Evolutionary conservation across 202 grass and related monocot species (phyloP).

Genomic region (Dendrocalamus latiflorus): DNA sequence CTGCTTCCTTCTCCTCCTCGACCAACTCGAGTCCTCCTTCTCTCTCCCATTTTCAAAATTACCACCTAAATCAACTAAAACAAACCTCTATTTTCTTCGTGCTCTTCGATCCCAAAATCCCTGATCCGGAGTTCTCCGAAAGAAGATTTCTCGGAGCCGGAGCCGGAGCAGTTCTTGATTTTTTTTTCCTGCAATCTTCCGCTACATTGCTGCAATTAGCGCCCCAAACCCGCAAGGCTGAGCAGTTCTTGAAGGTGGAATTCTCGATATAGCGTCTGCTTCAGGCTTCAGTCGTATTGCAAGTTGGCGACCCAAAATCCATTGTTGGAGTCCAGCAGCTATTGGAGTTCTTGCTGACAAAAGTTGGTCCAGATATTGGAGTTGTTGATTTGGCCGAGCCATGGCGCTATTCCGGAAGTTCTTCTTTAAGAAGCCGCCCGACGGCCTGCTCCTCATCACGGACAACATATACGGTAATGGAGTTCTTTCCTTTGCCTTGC

Average conservation of each 20-base stretch:
- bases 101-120: neutral
- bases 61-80: neutral
- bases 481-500: too few species aligned
- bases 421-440: too few species aligned
- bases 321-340: neutral
- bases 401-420: too few species aligned
- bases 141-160: neutral
- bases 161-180: neutral
- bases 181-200: neutral
- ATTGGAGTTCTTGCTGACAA: neutral
- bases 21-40: constrained; percentile 6
- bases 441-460: too few species aligned
- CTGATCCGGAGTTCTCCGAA: neutral
- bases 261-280: too few species aligned
- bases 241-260: neutral
- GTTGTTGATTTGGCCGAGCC: too few species aligned
- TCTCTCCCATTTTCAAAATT: constrained; percentile 10
- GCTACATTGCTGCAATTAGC: neutral
- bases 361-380: too few species aligned
- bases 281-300: neutral
- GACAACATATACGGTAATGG: too few species aligned
- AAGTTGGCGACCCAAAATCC: neutral
- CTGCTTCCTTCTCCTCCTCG: neutral
- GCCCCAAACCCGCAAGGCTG: neutral
- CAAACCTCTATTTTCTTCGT: neutral